These are phyloP conservation scores for Russula brevipes DNA, from an alignment of 768 basidiomycete genomes.

Conservation along the genomic window DNA sequence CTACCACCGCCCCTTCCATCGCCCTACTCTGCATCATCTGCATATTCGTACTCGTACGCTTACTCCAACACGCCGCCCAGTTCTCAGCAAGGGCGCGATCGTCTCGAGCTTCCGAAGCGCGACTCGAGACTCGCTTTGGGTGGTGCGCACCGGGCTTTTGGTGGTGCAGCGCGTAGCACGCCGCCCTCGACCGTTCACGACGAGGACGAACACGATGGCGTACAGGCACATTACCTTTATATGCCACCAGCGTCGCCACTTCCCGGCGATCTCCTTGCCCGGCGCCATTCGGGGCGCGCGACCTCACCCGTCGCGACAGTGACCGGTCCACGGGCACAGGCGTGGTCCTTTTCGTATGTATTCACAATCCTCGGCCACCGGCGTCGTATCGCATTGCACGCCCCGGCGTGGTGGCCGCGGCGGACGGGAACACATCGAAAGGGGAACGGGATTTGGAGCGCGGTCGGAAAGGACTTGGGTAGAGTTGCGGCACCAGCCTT, in stretches of 20 bases:
- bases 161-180: background rate
- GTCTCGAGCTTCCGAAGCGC: slow-evolving; percentile 4
- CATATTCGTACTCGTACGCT: slow-evolving; percentile 25
- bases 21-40: slow-evolving; percentile 25
- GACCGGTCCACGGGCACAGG: background rate
- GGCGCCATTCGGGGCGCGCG: slow-evolving; percentile 1
- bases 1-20: slow-evolving; percentile 3
- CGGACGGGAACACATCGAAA: background rate
- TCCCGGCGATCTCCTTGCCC: slow-evolving; percentile 9
- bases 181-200: slow-evolving; percentile 13
- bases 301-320: background rate
- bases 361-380: slow-evolving; percentile 53
- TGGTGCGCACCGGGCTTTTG: background rate
- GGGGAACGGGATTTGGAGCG: slow-evolving; percentile 9
- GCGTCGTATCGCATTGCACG: slow-evolving; percentile 46
- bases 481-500: slow-evolving; percentile 10
- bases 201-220: slow-evolving; percentile 24
- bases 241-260: slow-evolving; percentile 14
- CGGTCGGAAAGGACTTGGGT: slow-evolving; percentile 15
- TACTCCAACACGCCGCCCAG: slow-evolving; percentile 22
- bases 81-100: slow-evolving; percentile 4
- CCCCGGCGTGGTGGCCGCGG: slow-evolving; percentile 32
- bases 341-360: slow-evolving; percentile 42
- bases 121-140: background rate
- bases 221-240: slow-evolving; percentile 23